Base-by-base conservation (phyloP, 2,329 filamentous ascomycete species). In the Bipolaris oryzae region DNA sequence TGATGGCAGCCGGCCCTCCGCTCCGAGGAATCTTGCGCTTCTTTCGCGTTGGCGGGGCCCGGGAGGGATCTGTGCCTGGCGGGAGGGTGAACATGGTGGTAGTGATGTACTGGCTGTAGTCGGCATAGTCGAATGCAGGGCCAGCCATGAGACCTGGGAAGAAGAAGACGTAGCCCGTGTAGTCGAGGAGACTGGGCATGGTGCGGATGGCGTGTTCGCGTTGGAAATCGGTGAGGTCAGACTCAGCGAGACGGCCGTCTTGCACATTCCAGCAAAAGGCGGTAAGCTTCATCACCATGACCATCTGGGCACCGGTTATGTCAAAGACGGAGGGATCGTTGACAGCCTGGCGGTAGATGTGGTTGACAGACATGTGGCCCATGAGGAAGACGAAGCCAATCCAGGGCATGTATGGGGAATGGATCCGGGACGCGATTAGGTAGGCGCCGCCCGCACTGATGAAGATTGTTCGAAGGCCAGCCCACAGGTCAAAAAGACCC, bases 211-310 rank as follows among this genome's bases (percentile, higher is more conserved):
- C 89, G 28, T 91, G 87, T 62, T 93, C 90, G 71, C 89, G 93
- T 75, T 99, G 95, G 43, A 89, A 86, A 47, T 95, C 91, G 0
- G 90, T 91, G n/a, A 99, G 85, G 55, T 93, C 86, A 41, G 89
- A 84, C 16, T 89, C 86, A 3, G 91, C 87, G 18, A 96, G 82
- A 56, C 89, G 87, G 18, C 95, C 96, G 75, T 99, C 95, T 69
- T 95, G 92, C 7, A 98, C 89, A 73, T 98, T 98, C 95, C 95
- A 99, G 79, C 92, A 96, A 73, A 99, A 99, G 5, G 94, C 90
- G 20, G 88, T 92, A 34, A 99, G 86, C 74, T 99, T 99, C 92
- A 99, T 99, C 61, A 98, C 89, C 67, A 98, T 79, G 33, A 99
- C 95, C 95, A 99, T 99, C 77, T 99, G 95, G 1, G 94, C 92